Evolutionary conservation across 768 basidiomycete genomes (phyloP), one percentile per base, ranked within the genome.

Genomic region (Podaxis mareebaensis): DNA sequence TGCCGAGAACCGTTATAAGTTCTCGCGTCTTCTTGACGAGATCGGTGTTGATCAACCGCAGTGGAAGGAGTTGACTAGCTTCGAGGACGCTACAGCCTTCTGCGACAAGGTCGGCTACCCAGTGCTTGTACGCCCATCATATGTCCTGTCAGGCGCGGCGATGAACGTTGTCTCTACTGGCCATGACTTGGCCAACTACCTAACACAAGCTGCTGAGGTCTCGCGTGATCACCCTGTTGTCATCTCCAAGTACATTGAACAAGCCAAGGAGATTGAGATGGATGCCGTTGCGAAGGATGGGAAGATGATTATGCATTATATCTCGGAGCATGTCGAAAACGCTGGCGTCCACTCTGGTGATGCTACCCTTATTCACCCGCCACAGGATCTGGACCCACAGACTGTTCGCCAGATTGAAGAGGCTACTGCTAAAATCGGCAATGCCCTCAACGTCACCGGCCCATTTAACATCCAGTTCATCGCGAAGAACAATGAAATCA

Each of bases 391-490:
- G 63, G 97, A 98, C 77, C 96, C 96, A 3, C 89, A 94, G 73
- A 99, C 96, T 4, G 95, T 99, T 54, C 87, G 91, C 58, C 94
- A 93, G 72, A 98, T 99, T 70, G 95, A 95, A 75, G 93, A 95
- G 71, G 97, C 97, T 6, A 99, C 96, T 0, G 90, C 88, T 46
- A 99, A 99, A 83, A 99, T 99, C 66, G 97, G 95, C 33, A 92
- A 95, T 63, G 96, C 97, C 13, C 86, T 99, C 63, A 97, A 99
- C 73, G 96, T 99, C 52, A 98, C 96, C 4, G 97, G 96, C 5
- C 96, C 96, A 0, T 99, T 91, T 87, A 99, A 99, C 74, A 99
- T 99, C 73, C 96, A 99, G 80, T 98, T 99, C 79, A 98, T 99
- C 69, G 96, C 96, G 56, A 99, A 99, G 85, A 92, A 99, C 79